Conservation (phyloP, 2,329 filamentous ascomycete species). For the Ceratocystis cacaofunesta region DNA sequence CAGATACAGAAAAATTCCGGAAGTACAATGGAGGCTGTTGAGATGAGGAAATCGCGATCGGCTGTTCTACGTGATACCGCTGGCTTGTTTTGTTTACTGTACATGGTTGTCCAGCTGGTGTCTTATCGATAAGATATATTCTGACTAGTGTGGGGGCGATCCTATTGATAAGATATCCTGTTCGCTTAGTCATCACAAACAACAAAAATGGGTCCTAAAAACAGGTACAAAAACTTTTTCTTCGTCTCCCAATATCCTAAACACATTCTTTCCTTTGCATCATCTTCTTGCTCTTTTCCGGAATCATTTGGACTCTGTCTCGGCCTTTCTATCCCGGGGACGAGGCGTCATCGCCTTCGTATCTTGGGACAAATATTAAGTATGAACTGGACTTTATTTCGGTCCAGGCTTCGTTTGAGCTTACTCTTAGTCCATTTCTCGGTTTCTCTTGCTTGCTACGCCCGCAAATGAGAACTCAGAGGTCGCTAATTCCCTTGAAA, state of each 20-base stretch:
- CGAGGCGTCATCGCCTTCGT: not conserved
- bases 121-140: not conserved
- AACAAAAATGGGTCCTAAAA: not conserved
- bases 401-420: not conserved
- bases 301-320: not conserved
- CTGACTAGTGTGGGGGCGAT: not conserved
- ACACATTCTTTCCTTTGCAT: no score
- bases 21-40: not conserved
- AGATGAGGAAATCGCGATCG: not conserved
- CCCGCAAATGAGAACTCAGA: not conserved
- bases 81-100: not conserved
- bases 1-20: not conserved
- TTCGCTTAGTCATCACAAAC: not conserved
- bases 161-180: not conserved
- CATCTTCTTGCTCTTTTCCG: not conserved
- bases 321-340: not conserved
- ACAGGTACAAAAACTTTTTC: constrained; percentile 1
- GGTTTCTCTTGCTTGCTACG: not conserved
- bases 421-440: not conserved
- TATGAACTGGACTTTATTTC: not conserved
- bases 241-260: not conserved
- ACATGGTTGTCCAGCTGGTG: not conserved
- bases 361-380: not conserved
- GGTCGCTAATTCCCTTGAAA: not conserved
- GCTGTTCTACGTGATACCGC: not conserved